phyloP scores from a whole-genome alignment of 2,329 filamentous ascomycete genomes.

The Pyrenochaeta sp. region DNA sequence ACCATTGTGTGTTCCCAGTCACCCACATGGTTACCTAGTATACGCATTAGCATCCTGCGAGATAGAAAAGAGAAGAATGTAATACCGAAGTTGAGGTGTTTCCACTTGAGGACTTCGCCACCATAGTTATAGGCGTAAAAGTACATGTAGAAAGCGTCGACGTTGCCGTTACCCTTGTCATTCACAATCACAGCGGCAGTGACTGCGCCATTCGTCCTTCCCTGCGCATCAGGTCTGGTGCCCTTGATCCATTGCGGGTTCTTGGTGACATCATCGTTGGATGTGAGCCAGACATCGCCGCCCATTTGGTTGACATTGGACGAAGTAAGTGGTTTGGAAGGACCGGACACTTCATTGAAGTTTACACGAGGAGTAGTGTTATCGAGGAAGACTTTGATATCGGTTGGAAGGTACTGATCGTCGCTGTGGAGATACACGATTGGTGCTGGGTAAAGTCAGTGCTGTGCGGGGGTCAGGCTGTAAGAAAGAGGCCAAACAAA shows the following conservation, averaged over 20 bases:
- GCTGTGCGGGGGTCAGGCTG: background rate
- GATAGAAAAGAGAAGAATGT: background rate
- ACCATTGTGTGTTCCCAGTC: conserved; percentile 75
- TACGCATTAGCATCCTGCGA: background rate
- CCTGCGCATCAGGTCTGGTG: conserved; percentile 59
- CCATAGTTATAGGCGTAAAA: conserved; percentile 68
- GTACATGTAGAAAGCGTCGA: conserved; percentile 71
- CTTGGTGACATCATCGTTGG: conserved; percentile 52
- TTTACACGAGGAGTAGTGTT: conserved; percentile 52
- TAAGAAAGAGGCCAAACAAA: background rate
- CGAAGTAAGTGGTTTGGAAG: conserved; percentile 50
- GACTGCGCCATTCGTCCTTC: conserved; percentile 60
- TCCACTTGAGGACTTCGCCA: conserved; percentile 56
- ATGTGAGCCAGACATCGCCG: conserved; percentile 55
- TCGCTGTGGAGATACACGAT: conserved; percentile 55
- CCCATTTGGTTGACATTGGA: conserved; percentile 56
- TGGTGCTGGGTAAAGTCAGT: conserved; percentile 47
- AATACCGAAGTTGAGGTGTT: conserved; percentile 55
- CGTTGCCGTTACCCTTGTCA: conserved; percentile 61
- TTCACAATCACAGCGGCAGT: conserved; percentile 65
- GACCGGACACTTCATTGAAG: conserved; percentile 42
- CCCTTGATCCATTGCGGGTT: conserved; percentile 59
- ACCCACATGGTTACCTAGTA: conserved; percentile 67
- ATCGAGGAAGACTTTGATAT: conserved; percentile 52
- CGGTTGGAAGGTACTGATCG: conserved; percentile 56